Evolutionary conservation across 306 rosid species (phyloP).

Genomic region (Sicyos edulis): DNA sequence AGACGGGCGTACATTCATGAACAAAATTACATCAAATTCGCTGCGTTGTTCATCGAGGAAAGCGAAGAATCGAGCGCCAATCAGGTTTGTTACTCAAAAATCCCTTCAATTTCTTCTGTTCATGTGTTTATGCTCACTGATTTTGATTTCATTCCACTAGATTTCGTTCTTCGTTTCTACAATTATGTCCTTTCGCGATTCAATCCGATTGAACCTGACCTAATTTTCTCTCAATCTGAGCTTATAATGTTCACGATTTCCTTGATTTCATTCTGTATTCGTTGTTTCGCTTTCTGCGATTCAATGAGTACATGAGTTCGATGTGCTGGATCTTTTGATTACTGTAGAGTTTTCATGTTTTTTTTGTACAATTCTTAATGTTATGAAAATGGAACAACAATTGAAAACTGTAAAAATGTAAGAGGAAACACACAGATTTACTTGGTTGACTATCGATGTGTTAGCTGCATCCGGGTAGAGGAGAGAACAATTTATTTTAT

Average conservation of each 20-base stretch:
- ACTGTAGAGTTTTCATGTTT: too few relatives aligned
- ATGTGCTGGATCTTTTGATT: too few relatives aligned
- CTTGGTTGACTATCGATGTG: too few relatives aligned
- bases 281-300: too few relatives aligned
- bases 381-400: too few relatives aligned
- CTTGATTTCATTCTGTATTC: background rate
- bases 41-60: background rate
- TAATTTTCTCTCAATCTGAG: background rate
- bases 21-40: background rate
- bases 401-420: too few relatives aligned
- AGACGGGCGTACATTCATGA: background rate
- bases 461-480: too few relatives aligned
- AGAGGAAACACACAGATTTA: too few relatives aligned
- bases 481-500: too few relatives aligned
- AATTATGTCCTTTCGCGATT: background rate
- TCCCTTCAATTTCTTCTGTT: background rate
- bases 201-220: background rate
- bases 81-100: background rate
- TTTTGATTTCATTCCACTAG: background rate
- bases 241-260: background rate
- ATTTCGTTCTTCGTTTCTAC: background rate
- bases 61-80: constrained; percentile 2
- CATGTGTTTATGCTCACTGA: background rate
- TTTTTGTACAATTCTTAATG: too few relatives aligned
- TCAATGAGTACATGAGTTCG: too few relatives aligned